Evolutionary conservation across 371 early-diverging fungal species (phyloP).

Genomic region (Circinella minor): DNA sequence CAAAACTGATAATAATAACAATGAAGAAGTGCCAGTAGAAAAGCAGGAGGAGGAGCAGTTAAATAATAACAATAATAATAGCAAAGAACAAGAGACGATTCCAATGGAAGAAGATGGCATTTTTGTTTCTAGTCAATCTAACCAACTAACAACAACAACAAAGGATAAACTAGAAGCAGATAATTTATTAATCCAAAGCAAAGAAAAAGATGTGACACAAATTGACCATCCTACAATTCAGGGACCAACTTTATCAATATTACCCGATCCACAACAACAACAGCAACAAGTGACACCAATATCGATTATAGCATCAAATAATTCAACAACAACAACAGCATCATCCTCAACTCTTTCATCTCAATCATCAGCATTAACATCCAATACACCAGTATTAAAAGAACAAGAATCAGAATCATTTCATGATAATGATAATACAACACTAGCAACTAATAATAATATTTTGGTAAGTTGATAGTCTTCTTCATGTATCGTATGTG

Average conservation of each 20-base stretch:
- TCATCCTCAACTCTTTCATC: not conserved
- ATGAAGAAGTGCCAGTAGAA: not conserved
- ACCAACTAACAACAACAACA: not conserved
- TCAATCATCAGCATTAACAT: too few species aligned
- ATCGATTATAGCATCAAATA: too few species aligned
- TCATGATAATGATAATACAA: too few species aligned
- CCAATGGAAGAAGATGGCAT: slow-evolving; percentile 1
- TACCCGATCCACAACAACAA: slow-evolving; percentile 3
- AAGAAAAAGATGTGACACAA: slow-evolving; percentile 2
- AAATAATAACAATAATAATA: not conserved
- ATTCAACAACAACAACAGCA: too few species aligned
- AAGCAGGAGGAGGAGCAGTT: slow-evolving; percentile 3
- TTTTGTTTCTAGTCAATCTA: not conserved
- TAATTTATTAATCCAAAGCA: not conserved
- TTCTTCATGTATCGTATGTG: too few species aligned
- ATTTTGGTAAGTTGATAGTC: too few species aligned
- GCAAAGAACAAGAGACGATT: not conserved
- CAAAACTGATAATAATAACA: too few species aligned
- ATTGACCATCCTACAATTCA: not conserved
- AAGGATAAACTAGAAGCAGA: not conserved
- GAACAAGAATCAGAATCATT: not conserved
- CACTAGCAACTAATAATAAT: too few species aligned
- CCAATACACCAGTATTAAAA: not conserved
- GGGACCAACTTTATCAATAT: not conserved
- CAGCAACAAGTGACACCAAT: too few species aligned